Evolutionary conservation across 495 filamentous ascomycete species (phyloP).

Genomic region (Tuber magnatum): DNA sequence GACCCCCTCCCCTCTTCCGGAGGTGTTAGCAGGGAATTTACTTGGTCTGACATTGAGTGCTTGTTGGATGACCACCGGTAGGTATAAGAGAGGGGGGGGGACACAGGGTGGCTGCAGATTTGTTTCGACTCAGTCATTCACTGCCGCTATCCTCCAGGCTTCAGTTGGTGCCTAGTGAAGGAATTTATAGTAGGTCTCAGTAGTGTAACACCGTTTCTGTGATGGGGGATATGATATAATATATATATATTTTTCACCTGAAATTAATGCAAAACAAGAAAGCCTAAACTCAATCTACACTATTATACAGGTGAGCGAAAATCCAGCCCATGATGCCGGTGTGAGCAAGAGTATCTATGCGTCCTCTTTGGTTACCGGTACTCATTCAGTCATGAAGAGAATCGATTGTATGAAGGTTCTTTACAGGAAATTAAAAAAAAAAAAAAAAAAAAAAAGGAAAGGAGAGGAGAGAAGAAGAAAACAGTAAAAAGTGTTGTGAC

Average conservation of each 20-base stretch:
- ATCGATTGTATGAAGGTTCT: neutral
- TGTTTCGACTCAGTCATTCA: neutral
- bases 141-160: neutral
- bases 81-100: neutral
- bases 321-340: neutral
- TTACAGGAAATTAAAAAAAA: neutral
- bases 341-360: neutral
- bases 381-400: neutral
- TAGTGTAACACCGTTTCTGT: neutral
- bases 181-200: neutral
- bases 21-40: neutral
- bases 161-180: conserved; percentile 1
- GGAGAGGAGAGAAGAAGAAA: too few relatives aligned
- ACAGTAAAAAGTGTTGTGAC: neutral
- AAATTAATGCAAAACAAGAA: neutral
- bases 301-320: neutral
- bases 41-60: neutral
- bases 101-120: neutral
- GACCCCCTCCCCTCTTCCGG: neutral
- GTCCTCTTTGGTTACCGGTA: neutral
- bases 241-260: neutral
- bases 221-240: neutral
- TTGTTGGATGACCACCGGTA: neutral
- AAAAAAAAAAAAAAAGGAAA: neutral
- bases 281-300: neutral